phyloP scores from a whole-genome alignment of 352 stramenopile genomes.

The Pythium insidiosum region DNA sequence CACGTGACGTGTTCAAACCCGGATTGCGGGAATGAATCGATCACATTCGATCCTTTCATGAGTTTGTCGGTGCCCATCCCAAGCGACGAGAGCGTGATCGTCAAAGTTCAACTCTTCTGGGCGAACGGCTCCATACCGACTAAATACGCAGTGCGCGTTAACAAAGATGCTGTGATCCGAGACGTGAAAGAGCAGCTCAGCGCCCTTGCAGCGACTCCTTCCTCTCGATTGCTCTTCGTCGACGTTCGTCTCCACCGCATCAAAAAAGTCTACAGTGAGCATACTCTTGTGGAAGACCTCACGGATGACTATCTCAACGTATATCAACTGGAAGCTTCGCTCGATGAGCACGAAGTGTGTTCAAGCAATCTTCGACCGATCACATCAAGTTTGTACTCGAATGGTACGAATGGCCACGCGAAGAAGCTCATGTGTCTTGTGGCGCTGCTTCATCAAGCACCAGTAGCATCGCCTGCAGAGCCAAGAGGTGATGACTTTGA shows the following conservation, averaged over 20 bases:
- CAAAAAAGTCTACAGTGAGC: conserved; percentile 37
- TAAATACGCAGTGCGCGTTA: conserved; percentile 56
- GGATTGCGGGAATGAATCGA: conserved; percentile 65
- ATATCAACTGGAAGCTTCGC: conserved; percentile 81
- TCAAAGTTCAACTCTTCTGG: conserved; percentile 72
- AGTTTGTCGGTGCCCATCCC: conserved; percentile 86
- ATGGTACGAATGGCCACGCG: conserved; percentile 8
- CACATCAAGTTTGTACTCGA: conserved; percentile 8
- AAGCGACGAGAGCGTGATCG: conserved; percentile 35
- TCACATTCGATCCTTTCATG: conserved; percentile 89
- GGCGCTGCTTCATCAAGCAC: conserved; percentile 61
- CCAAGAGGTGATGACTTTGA: conserved; percentile 23
- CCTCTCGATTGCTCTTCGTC: conserved; percentile 53
- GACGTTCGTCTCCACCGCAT: conserved; percentile 70
- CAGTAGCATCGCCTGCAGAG: conserved; percentile 48
- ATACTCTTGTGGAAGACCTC: conserved; percentile 34
- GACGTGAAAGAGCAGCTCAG: conserved; percentile 62
- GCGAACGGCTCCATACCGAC: conserved; percentile 60
- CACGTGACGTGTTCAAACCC: conserved; percentile 81
- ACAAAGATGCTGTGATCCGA: conserved; percentile 41
- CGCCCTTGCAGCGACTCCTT: conserved; percentile 29
- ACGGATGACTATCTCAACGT: conserved; percentile 58
- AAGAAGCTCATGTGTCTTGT: conserved; percentile 59
- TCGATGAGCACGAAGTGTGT: conserved; percentile 59
- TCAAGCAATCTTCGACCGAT: conserved; percentile 45